phyloP scores from a whole-genome alignment of 495 filamentous ascomycete species.

The Antarctomyces pellizariae region DNA sequence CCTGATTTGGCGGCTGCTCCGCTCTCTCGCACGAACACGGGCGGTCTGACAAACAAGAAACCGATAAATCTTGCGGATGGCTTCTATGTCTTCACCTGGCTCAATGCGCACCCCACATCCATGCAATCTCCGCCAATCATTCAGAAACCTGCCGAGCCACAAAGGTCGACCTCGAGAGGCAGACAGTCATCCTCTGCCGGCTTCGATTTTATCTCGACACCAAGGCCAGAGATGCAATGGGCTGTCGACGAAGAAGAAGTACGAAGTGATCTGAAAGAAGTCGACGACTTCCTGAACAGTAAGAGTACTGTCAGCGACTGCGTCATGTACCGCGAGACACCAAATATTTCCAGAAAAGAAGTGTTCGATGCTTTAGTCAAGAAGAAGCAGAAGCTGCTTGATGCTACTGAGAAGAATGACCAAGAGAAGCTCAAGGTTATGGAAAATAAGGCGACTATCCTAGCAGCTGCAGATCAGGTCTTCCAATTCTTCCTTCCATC shows the following conservation, averaged over 20 bases:
- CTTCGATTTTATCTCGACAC: conserved; percentile 2
- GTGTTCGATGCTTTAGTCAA: too few species aligned
- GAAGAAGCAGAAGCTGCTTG: conserved; percentile 3
- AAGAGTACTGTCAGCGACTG: too few species aligned
- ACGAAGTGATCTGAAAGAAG: conserved; percentile 6
- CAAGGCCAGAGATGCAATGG: too few species aligned
- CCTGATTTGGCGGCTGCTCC: too few species aligned
- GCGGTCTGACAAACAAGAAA: neutral
- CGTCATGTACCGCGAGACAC: too few species aligned
- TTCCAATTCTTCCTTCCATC: conserved; percentile 17
- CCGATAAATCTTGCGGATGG: conserved; percentile 1
- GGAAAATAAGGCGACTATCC: conserved; percentile 11
- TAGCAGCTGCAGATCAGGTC: conserved; percentile 13
- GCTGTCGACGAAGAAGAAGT: too few species aligned
- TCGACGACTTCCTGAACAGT: conserved; percentile 7
- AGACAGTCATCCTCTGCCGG: too few species aligned
- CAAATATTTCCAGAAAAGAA: too few species aligned
- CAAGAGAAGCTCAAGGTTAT: conserved; percentile 6
- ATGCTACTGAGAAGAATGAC: conserved; percentile 6
- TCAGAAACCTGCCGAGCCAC: too few species aligned
- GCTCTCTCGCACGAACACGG: too few species aligned
- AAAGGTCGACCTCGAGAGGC: too few species aligned
- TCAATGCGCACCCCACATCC: conserved; percentile 1
- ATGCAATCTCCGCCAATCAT: too few species aligned
- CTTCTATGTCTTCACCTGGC: conserved; percentile 13